Base-by-base conservation (phyloP, 345 rosid genomes). In the Angophora floribunda region DNA sequence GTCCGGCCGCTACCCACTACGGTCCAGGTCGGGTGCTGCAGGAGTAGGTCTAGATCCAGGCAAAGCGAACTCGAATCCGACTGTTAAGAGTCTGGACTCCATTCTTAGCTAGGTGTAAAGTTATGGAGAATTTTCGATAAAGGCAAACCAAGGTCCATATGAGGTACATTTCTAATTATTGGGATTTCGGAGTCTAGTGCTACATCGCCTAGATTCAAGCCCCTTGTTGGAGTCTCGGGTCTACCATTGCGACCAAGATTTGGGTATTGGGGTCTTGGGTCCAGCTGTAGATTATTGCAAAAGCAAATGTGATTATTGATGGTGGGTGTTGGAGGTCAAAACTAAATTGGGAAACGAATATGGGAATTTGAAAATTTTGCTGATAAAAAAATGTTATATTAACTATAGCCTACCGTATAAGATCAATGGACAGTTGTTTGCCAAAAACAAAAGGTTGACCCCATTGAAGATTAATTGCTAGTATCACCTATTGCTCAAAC, bases 151-250 rank as follows among this genome's bases (percentile, higher is more conserved):
- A 50, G 51, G 51, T 50, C 12, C 11, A 4, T 0, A 4, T 55
- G 8, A 70, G 7, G 4, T 0, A 8, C 10, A 4, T 4, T 36
- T 32, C 12, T 2, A 36, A 32, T 70, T 19, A 36, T 9, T 6
- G 5, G 24, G 45, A 36, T 16, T 70, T 70, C 1, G 24, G 24
- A 70, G 1, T 70, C 1, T 70, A 70, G 44, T 17, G 24, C 32
- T 0, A 0, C 22, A 5, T 5, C 2, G 1, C 24, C 2, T 6
- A 8, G 0, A 16, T 67, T 36, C 79, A 8, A 67, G 79, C 19
- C 79, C 21, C 6, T 16, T 22, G 4, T 55, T 28, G 2, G 22
- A 70, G 13, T 0, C 7, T 17, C 16, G 13, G 7, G 45, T 16
- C 80, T 4, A 17, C 0, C 9, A 16, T 17, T 3, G 13, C 6